phyloP scores from a whole-genome alignment of 164 flowering plant genomes.

The Aristolochia californica region DNA sequence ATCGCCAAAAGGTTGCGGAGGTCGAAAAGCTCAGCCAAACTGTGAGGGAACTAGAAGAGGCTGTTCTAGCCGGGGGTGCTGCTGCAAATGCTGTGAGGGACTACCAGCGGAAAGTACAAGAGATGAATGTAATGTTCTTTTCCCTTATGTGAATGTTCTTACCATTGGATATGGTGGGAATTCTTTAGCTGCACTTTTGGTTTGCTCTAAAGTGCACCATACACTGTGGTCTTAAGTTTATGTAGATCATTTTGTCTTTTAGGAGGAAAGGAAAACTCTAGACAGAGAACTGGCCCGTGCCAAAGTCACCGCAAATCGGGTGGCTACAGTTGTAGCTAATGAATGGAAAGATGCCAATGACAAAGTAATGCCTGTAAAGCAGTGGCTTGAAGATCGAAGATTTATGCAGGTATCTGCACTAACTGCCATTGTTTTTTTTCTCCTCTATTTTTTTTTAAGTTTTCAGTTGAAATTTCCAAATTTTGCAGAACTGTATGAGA shows the following conservation, averaged over 20 bases:
- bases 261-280: conserved; percentile 91
- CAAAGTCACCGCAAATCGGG: conserved; percentile 93
- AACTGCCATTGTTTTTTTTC: not conserved
- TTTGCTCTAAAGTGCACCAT: not conserved
- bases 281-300: conserved; percentile 98
- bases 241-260: conserved; percentile 8
- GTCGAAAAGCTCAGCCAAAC: conserved; percentile 97
- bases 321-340: conserved; percentile 87
- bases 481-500: conserved; percentile 1
- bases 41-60: conserved; percentile 91
- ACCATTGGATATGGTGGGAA: not conserved
- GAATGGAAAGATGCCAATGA: conserved; percentile 99
- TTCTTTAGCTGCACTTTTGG: too few species aligned
- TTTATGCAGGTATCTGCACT: conserved; percentile 56
- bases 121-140: conserved; percentile 73
- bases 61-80: conserved; percentile 99
- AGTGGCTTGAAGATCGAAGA: conserved; percentile 94
- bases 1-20: conserved; percentile 96
- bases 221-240: not conserved
- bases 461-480: not conserved
- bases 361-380: conserved; percentile 98
- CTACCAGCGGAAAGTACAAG: conserved; percentile 94
- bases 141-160: not conserved
- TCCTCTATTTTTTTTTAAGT: not conserved
- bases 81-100: conserved; percentile 99